phyloP scores from a whole-genome alignment of 1,284 basidiomycete genomes.

The Microbotryum scabiosae region DNA sequence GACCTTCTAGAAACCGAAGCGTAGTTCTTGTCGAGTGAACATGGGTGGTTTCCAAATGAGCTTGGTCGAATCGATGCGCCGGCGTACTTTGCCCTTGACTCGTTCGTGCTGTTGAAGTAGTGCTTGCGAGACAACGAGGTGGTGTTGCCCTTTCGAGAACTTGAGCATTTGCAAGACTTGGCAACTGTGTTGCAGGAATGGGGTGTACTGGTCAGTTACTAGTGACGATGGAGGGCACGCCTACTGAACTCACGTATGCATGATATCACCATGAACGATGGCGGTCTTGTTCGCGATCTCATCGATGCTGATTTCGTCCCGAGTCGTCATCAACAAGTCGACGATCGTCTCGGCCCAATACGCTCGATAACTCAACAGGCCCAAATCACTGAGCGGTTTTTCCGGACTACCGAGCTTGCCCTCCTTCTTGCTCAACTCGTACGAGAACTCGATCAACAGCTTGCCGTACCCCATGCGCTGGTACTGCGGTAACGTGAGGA shows the following conservation, averaged over 20 bases:
- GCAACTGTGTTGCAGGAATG: constrained; percentile 51
- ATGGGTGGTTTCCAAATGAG: constrained; percentile 78
- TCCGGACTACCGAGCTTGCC: constrained; percentile 92
- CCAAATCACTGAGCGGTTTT: constrained; percentile 93
- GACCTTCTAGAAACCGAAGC: constrained; percentile 19
- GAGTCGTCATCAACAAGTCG: constrained; percentile 59
- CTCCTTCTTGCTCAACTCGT: constrained; percentile 95
- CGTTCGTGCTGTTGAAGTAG: constrained; percentile 87
- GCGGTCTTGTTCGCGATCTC: constrained; percentile 94
- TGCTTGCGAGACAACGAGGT: constrained; percentile 83
- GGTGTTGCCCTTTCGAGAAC: constrained; percentile 90
- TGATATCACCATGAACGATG: constrained; percentile 94
- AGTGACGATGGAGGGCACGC: too few relatives aligned
- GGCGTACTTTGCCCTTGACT: constrained; percentile 65
- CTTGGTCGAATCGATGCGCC: constrained; percentile 68
- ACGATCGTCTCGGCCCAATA: constrained; percentile 98
- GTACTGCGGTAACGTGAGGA: constrained; percentile 93
- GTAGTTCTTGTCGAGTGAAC: constrained; percentile 36
- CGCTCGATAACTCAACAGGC: constrained; percentile 83
- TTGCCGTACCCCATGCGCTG: constrained; percentile 94
- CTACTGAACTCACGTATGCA: constrained; percentile 94
- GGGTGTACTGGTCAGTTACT: too few relatives aligned
- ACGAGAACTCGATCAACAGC: constrained; percentile 94
- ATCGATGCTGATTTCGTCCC: constrained; percentile 78
- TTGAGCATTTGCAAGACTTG: constrained; percentile 92